Evolutionary conservation across 1,139 yeast species (phyloP), one percentile per base, ranked within the genome.

Genomic region (Starmera stellimalicola): DNA sequence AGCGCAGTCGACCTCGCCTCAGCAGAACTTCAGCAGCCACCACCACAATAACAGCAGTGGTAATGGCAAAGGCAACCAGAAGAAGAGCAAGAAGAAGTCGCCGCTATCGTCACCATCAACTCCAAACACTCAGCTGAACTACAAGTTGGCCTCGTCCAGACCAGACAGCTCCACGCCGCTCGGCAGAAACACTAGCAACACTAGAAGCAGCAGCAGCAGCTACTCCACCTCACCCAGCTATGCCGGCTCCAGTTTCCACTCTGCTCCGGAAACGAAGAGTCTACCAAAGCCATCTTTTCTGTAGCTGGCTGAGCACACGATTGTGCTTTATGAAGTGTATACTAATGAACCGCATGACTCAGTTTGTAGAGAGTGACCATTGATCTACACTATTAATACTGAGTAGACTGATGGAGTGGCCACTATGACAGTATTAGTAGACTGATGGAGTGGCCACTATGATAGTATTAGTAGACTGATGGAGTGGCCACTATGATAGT

Each of bases 401-500:
- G 11, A 19, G 8, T 19, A 19, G 11, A 19, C 71, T 26, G 77
- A 88, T n/a, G n/a, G n/a, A n/a, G n/a, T n/a, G n/a, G n/a, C n/a
- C n/a, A n/a, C n/a, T n/a, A n/a, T n/a, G n/a, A n/a, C n/a, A n/a
- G n/a, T n/a, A n/a, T n/a, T n/a, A n/a, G n/a, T n/a, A n/a, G n/a
- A n/a, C n/a, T n/a, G n/a, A n/a, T n/a, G n/a, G n/a, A n/a, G n/a
- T n/a, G n/a, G n/a, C n/a, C n/a, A n/a, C n/a, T n/a, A n/a, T n/a
- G n/a, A n/a, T n/a, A n/a, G n/a, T n/a, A n/a, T n/a, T n/a, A n/a
- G n/a, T n/a, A n/a, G n/a, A n/a, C n/a, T n/a, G n/a, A n/a, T n/a
- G n/a, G n/a, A n/a, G n/a, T n/a, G n/a, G n/a, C n/a, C n/a, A n/a
- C n/a, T n/a, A n/a, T n/a, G n/a, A n/a, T n/a, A n/a, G n/a, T n/a